Conservation (phyloP, 2,329 filamentous ascomycete species). For the Talaromyces sp. region DNA sequence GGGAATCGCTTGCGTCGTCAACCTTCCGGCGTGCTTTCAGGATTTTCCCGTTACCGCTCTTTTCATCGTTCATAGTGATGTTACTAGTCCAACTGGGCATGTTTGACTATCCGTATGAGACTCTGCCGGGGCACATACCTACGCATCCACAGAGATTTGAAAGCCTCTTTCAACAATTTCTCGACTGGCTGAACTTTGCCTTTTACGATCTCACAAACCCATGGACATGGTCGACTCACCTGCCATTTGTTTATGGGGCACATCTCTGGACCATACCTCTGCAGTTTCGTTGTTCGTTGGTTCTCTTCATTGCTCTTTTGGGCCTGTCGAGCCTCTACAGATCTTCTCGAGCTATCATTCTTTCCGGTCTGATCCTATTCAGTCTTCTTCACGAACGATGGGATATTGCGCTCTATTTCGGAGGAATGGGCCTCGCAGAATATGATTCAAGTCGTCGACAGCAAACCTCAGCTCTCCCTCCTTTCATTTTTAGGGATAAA, state of each 20-base stretch:
- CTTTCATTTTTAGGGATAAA: neutral
- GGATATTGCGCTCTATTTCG: neutral
- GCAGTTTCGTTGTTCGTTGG: neutral
- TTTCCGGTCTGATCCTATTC: neutral
- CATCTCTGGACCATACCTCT: conserved; percentile 3
- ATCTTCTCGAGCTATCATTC: neutral
- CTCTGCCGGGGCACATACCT: conserved; percentile 2
- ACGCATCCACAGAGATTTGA: neutral
- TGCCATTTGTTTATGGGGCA: neutral
- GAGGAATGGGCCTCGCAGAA: neutral
- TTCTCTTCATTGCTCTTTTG: neutral
- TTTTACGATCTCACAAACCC: conserved; percentile 4
- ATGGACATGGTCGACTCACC: conserved; percentile 2
- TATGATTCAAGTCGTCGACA: neutral
- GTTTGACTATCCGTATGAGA: neutral
- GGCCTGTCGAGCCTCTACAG: neutral
- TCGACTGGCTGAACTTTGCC: neutral
- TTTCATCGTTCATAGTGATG: conserved; percentile 2
- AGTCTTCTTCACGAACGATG: neutral
- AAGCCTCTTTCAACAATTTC: neutral
- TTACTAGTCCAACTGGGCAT: neutral
- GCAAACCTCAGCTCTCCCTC: neutral
- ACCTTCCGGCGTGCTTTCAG: conserved; percentile 1
- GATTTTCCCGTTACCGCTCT: neutral
- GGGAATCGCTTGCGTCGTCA: neutral